Percentiles rank a stretch among this genome's conserved stretches.
Conservation (phyloP, 2,329 filamentous ascomycete species). For the Chaetomium olivaceum region DNA sequence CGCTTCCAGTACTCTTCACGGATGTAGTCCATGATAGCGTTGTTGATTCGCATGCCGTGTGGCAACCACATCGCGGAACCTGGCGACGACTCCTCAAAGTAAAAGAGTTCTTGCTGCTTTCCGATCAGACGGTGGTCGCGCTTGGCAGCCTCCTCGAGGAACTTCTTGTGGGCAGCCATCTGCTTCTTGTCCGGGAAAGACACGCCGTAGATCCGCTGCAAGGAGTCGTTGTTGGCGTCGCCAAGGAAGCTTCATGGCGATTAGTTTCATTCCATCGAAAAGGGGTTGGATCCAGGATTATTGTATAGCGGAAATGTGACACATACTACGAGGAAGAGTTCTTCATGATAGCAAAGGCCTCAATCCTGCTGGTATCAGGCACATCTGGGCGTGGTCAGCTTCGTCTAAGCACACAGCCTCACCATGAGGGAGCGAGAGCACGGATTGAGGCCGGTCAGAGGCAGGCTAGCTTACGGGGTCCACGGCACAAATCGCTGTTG, state of each 20-base stretch:
- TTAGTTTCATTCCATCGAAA: slow-evolving; percentile 35
- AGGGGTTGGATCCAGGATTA: neutral
- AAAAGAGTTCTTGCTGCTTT: slow-evolving; percentile 94
- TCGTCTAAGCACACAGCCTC: neutral
- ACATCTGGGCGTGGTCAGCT: slow-evolving; percentile 55
- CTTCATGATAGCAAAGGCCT: slow-evolving; percentile 93
- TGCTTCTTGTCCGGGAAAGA: slow-evolving; percentile 95
- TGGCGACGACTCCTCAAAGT: slow-evolving; percentile 92
- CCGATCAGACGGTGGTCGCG: slow-evolving; percentile 93
- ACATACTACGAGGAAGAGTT: slow-evolving; percentile 41
- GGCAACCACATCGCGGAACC: slow-evolving; percentile 91
- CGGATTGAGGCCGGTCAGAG: neutral
- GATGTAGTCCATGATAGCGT: slow-evolving; percentile 79
- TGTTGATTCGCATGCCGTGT: slow-evolving; percentile 91
- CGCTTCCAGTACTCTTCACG: slow-evolving; percentile 88
- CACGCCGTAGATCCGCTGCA: slow-evolving; percentile 95
- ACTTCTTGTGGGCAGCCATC: slow-evolving; percentile 90
- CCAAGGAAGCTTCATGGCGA: slow-evolving; percentile 76
- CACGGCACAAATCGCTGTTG: slow-evolving; percentile 76
- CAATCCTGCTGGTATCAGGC: slow-evolving; percentile 88
- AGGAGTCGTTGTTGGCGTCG: slow-evolving; percentile 87
- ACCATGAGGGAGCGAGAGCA: neutral
- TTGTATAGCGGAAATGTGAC: neutral
- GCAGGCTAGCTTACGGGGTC: slow-evolving; percentile 56
- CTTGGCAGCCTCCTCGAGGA: slow-evolving; percentile 96